Conservation (phyloP, 2,329 filamentous ascomycete genomes). For the Ophiostoma fasciatum region DNA sequence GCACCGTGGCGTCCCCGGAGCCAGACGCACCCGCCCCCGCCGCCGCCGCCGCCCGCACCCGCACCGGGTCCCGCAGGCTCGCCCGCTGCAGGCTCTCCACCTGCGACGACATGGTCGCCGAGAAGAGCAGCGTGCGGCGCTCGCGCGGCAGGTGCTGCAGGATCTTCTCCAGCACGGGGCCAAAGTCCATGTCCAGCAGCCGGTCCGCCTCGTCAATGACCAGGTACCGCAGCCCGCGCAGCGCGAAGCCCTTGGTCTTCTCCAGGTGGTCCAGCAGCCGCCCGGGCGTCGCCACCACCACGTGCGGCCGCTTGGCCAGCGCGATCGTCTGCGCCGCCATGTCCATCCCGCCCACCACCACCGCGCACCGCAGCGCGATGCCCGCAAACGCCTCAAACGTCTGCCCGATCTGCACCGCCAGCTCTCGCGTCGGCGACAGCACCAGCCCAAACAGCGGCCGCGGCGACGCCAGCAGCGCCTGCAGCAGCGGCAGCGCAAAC, state of each 20-base stretch:
- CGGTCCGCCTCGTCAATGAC: slow-evolving; percentile 94
- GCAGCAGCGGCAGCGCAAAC: slow-evolving; percentile 84
- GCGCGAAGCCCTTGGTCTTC: slow-evolving; percentile 89
- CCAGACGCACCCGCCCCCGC: background rate
- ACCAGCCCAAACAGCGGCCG: slow-evolving; percentile 78
- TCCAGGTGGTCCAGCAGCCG: slow-evolving; percentile 83
- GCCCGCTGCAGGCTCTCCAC: slow-evolving; percentile 87
- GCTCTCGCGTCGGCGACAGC: slow-evolving; percentile 80
- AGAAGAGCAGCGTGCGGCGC: slow-evolving; percentile 59
- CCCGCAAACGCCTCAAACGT: slow-evolving; percentile 78
- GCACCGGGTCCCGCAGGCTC: slow-evolving; percentile 50
- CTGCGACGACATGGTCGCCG: slow-evolving; percentile 76
- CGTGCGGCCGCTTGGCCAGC: slow-evolving; percentile 88
- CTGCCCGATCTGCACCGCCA: slow-evolving; percentile 82
- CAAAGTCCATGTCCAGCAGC: slow-evolving; percentile 48
- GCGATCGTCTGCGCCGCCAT: slow-evolving; percentile 88
- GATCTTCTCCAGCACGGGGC: slow-evolving; percentile 48
- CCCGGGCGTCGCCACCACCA: slow-evolving; percentile 84
- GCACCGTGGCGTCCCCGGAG: slow-evolving; percentile 66
- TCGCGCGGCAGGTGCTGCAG: slow-evolving; percentile 71
- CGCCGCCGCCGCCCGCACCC: background rate
- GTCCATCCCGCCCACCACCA: slow-evolving; percentile 86
- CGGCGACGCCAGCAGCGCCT: slow-evolving; percentile 77
- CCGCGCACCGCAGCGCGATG: slow-evolving; percentile 74
- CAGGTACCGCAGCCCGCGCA: slow-evolving; percentile 64